Evolutionary conservation across 2,329 filamentous ascomycete species (phyloP), one percentile per base, ranked within the genome.

Genomic region (Nothophaeocryptopus gaeumannii): DNA sequence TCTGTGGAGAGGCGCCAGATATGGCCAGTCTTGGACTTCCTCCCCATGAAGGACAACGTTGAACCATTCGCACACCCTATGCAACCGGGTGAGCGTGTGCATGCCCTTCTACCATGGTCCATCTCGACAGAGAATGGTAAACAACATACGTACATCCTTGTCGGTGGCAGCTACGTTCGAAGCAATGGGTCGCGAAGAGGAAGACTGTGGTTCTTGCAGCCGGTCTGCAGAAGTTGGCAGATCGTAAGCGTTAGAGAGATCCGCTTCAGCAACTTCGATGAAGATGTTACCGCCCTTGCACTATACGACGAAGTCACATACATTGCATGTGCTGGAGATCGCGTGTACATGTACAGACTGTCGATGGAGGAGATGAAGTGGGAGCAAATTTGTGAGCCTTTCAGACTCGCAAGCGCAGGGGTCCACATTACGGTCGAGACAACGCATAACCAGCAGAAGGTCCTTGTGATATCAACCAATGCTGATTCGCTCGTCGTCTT

Each of bases 31-130:
- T 62, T 77, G 49, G 78, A 84, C 29, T 75, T 74, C 12, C 78
- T 67, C 8, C 56, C 65, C n/a, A 36, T 44, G 8, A 56, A 58
- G 38, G 46, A 39, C 13, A 50, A 11, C 4, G 16, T 37, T 8
- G 13, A 42, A 9, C 42, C 55, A 5, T 62, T 47, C 37, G 47
- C 47, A 2, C 56, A 61, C 45, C 55, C 78, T 3, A 70, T 89
- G 12, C 75, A 79, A 38, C 55, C 68, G 1, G 78, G 78, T 1
- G 83, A 86, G 54, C 75, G 74, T 34, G 78, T 90, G 1, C 74
- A 80, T 37, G 75, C 79, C 1, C 66, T 90, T 7, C 67, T 78
- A 1, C 82, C 88, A 53, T 90, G 86, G 86, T 61, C 61, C 2
- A 58, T 59, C 39, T 53, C 44, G 2, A 38, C 34, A 5, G 69